Conservation (phyloP, 192 early-diverging fungal genomes). For the Coemansia reversa region DNA sequence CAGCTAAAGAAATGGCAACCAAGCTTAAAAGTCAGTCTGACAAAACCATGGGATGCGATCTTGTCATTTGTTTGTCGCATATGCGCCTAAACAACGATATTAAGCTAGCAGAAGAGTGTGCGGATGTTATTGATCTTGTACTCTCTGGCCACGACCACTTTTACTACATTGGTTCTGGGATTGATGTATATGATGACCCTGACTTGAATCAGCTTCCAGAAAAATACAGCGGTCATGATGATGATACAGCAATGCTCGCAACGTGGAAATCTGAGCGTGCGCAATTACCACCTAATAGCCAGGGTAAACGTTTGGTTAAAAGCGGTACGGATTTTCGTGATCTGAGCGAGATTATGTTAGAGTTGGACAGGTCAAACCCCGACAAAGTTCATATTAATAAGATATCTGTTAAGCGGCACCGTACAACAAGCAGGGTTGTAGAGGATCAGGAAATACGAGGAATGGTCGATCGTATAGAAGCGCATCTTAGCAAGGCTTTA, state of each 20-base stretch:
- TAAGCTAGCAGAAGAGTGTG: slow-evolving; percentile 54
- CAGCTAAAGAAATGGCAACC: slow-evolving; percentile 43
- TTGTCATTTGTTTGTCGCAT: slow-evolving; percentile 72
- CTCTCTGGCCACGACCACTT: slow-evolving; percentile 73
- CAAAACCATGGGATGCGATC: slow-evolving; percentile 54
- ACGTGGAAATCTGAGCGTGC: slow-evolving; percentile 48
- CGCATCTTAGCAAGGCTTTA: slow-evolving; percentile 54
- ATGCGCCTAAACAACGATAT: slow-evolving; percentile 70
- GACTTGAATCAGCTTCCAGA: slow-evolving; percentile 2
- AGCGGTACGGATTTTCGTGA: slow-evolving; percentile 71
- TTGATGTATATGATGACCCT: slow-evolving; percentile 29
- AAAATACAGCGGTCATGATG: slow-evolving; percentile 13
- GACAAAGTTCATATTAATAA: slow-evolving; percentile 6
- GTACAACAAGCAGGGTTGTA: slow-evolving; percentile 37
- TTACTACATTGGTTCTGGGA: slow-evolving; percentile 59
- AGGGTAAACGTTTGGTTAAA: slow-evolving; percentile 57
- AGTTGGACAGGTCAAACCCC: slow-evolving; percentile 12
- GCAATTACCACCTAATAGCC: slow-evolving; percentile 5
- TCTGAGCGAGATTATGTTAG: slow-evolving; percentile 54
- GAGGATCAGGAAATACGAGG: slow-evolving; percentile 46
- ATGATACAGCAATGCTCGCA: slow-evolving; percentile 33
- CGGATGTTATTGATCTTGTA: slow-evolving; percentile 62
- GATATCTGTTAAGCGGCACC: slow-evolving; percentile 47
- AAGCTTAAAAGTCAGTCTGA: slow-evolving; percentile 29
- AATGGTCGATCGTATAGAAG: slow-evolving; percentile 54